Conservation (phyloP, 2,329 filamentous ascomycete species). For the Trichoderma endophyticum region DNA sequence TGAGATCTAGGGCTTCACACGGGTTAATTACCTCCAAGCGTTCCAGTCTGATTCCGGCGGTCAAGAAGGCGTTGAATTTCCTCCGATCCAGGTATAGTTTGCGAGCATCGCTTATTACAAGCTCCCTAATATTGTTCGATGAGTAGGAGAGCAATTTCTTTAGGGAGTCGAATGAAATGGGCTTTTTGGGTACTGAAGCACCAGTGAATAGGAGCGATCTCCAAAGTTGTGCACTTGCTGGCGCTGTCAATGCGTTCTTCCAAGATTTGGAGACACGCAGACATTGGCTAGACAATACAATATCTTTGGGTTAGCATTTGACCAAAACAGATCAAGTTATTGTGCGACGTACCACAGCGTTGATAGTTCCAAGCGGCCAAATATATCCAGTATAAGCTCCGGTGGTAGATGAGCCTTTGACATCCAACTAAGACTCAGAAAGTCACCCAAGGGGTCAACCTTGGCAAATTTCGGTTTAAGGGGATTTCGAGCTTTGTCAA, state of each 20-base stretch:
- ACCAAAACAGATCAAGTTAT: too few relatives aligned
- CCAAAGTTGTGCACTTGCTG: slow-evolving; percentile 32
- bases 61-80: slow-evolving; percentile 19
- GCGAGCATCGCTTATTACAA: slow-evolving; percentile 11
- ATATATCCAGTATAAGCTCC: slow-evolving; percentile 38
- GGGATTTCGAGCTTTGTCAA: slow-evolving; percentile 34
- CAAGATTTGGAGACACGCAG: slow-evolving; percentile 34
- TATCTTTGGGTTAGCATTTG: neutral
- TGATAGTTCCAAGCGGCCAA: slow-evolving; percentile 34
- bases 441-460: slow-evolving; percentile 33
- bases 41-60: slow-evolving; percentile 22
- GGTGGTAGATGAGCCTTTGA: slow-evolving; percentile 27
- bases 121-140: slow-evolving; percentile 26
- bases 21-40: slow-evolving; percentile 17
- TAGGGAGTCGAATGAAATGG: slow-evolving; percentile 26
- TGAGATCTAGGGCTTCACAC: slow-evolving; percentile 23
- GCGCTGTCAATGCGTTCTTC: slow-evolving; percentile 30
- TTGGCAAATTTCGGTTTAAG: slow-evolving; percentile 34
- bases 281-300: slow-evolving; percentile 27
- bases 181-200: slow-evolving; percentile 22
- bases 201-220: slow-evolving; percentile 30
- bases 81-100: slow-evolving; percentile 6
- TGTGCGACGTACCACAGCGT: slow-evolving; percentile 29
- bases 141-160: slow-evolving; percentile 33
- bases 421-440: slow-evolving; percentile 5